Evolutionary conservation across 768 basidiomycete species (phyloP), one percentile per base, ranked within the genome.

Genomic region (Mycena vitilis): DNA sequence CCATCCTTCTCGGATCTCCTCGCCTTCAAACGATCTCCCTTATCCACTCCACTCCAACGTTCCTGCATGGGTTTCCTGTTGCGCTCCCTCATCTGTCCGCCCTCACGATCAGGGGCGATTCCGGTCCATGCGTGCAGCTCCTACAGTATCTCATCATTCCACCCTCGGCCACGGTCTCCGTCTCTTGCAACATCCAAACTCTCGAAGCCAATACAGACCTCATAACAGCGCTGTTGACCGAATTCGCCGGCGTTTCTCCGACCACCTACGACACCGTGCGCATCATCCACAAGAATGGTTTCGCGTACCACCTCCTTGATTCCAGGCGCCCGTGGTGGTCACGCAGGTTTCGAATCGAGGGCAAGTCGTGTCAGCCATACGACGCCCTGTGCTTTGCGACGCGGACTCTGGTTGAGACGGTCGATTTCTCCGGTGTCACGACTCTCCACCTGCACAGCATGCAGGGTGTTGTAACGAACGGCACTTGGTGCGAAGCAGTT

Each of bases 221-320:
- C 30, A 22, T 59, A 15, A 13, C 23, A 22, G 15, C 38, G 20
- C 48, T 56, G 16, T 5, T 63, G 42, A 22, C 22, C 23, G 7
- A 22, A 1, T 57, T 63, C 36, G 45, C 25, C n/a, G 7, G 23
- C 7, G 16, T 18, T 30, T 45, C 57, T 34, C 52, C 52, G 0
- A 37, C 47, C 52, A 49, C 36, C 4, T 68, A 71, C 66, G 66
- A 71, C 59, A 71, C 70, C 37, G 66, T 68, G 8, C 62, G 62
- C 57, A 64, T 71, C 62, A 38, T 52, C 23, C 66, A 71, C 51
- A n/a, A n/a, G 2, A 38, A 64, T 25, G 62, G 61, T 4, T 34
- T 60, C 40, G 38, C 40, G 12, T 60, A 63, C 57, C 4, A 16
- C 6, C 58, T 71, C 18, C 40, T 34, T n/a, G 62, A 71, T 48